Evolutionary conservation across 163 green algal genomes (phyloP), one percentile per base, ranked within the genome.

Genomic region (Coccomyxa subellipsoidea): DNA sequence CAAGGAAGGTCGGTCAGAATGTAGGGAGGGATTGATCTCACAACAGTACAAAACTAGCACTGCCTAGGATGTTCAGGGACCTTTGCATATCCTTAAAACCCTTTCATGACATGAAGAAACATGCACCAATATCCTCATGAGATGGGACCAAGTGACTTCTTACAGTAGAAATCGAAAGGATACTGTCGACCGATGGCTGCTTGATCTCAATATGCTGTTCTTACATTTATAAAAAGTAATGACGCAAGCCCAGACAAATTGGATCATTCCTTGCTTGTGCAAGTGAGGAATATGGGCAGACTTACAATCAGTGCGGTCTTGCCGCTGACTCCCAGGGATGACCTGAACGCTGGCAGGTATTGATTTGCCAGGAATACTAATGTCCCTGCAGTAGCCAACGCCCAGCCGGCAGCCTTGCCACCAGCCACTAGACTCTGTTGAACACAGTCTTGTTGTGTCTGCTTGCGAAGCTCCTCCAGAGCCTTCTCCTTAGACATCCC

Each of bases 281-380:
- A 37, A n/a, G n/a, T 12, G 10, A n/a, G 66, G 32, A 23, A 73
- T 18, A 73, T 35, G 32, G 66, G n/a, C 15, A 40, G 70, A 34
- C 83, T 80, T 38, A 87, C 83, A 27, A 87, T 77, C 0, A 87
- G 80, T 0, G 83, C 83, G 3, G 83, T 78, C 69, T 87, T 87
- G 15, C 83, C 83, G 54, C 80, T 84, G 35, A 84, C 80, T 39
- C 83, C 83, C 9, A 87, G 76, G 10, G 83, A 79, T 0, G 8
- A 70, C 15, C 83, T 59, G 69, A 87, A 87, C 0, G 59, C 39
- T 4, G 40, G 76, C 25, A 21, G 80, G 39, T 81, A 83, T 27
- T 81, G 53, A 31, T 87, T 84, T 4, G 83, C 83, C 25, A 77
- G 36, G 8, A 71, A 59, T 7, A 87, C 76, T 7, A 37, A 7